Percentiles rank a stretch among this genome's conserved stretches.
These are phyloP conservation scores for Xylariaceae sp. DNA, from an alignment of 2,329 filamentous ascomycete species.

Conservation along the genomic window DNA sequence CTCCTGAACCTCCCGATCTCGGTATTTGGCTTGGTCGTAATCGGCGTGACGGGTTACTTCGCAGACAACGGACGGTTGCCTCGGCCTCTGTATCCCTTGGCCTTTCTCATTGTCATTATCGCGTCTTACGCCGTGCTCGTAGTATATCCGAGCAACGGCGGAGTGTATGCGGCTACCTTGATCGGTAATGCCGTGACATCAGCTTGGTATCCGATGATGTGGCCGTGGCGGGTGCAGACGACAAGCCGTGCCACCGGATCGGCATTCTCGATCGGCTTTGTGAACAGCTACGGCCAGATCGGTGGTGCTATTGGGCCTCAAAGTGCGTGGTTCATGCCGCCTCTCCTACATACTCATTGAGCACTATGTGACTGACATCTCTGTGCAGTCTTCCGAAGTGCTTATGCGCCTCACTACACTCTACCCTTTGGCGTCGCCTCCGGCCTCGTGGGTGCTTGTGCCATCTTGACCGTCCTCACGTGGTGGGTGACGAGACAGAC, in stretches of 20 bases:
- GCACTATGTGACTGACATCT: slow-evolving; percentile 3
- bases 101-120: slow-evolving; percentile 38
- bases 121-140: slow-evolving; percentile 41
- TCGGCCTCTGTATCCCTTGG: slow-evolving; percentile 38
- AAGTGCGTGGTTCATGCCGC: slow-evolving; percentile 13
- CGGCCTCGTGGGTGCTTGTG: slow-evolving; percentile 38
- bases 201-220: slow-evolving; percentile 45
- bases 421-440: slow-evolving; percentile 40
- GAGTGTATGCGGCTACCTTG: slow-evolving; percentile 42
- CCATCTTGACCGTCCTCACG: slow-evolving; percentile 34
- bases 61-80: slow-evolving; percentile 39
- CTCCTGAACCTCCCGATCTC: slow-evolving; percentile 45
- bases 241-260: slow-evolving; percentile 42
- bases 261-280: slow-evolving; percentile 45
- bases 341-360: too few relatives aligned
- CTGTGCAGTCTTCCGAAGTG: slow-evolving; percentile 34
- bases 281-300: slow-evolving; percentile 46
- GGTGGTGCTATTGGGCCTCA: slow-evolving; percentile 44
- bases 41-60: slow-evolving; percentile 36
- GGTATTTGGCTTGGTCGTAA: slow-evolving; percentile 37
- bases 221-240: slow-evolving; percentile 47
- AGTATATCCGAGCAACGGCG: slow-evolving; percentile 40
- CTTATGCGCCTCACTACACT: slow-evolving; percentile 42
- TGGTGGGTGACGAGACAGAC: slow-evolving; percentile 42
- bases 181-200: slow-evolving; percentile 38